phyloP scores from a whole-genome alignment of 1,284 basidiomycete species.

The Cystobasidiaceae sp. region DNA sequence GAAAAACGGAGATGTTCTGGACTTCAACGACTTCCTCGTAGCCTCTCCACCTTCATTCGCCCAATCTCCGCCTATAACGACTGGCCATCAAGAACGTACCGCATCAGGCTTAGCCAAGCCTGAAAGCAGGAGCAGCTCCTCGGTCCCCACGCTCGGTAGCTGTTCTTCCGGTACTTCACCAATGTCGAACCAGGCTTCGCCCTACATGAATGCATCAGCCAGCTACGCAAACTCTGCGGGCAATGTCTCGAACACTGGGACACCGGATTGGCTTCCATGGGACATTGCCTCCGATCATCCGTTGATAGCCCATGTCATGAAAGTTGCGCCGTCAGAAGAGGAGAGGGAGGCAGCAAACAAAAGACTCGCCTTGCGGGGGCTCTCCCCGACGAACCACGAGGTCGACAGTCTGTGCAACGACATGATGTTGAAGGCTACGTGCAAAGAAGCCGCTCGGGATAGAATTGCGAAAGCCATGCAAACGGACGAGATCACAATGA shows the following conservation, averaged over 20 bases:
- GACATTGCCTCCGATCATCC: conserved; percentile 19
- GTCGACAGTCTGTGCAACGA: conserved; percentile 23
- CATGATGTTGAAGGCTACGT: conserved; percentile 27
- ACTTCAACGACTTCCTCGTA: conserved; percentile 27
- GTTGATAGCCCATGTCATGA: conserved; percentile 13
- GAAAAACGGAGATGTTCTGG: neutral
- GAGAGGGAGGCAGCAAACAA: neutral
- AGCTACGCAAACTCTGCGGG: neutral
- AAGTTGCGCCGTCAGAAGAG: neutral
- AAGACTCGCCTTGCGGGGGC: neutral
- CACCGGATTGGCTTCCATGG: conserved; percentile 14
- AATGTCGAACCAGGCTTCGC: neutral
- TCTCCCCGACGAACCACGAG: neutral
- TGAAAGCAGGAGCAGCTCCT: conserved; percentile 15
- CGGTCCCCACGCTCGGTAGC: conserved; percentile 2
- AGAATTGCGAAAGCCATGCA: conserved; percentile 12
- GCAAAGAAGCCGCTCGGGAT: conserved; percentile 21
- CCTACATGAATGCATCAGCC: neutral
- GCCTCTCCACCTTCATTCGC: conserved; percentile 14
- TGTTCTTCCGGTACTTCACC: neutral
- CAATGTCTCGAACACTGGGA: neutral
- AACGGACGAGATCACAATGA: conserved; percentile 19
- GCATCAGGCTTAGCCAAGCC: neutral
- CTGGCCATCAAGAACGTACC: neutral
- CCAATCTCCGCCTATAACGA: neutral